These are phyloP conservation scores for Teratosphaeria viscida DNA, from an alignment of 2,329 filamentous ascomycete species.

Conservation along the genomic window DNA sequence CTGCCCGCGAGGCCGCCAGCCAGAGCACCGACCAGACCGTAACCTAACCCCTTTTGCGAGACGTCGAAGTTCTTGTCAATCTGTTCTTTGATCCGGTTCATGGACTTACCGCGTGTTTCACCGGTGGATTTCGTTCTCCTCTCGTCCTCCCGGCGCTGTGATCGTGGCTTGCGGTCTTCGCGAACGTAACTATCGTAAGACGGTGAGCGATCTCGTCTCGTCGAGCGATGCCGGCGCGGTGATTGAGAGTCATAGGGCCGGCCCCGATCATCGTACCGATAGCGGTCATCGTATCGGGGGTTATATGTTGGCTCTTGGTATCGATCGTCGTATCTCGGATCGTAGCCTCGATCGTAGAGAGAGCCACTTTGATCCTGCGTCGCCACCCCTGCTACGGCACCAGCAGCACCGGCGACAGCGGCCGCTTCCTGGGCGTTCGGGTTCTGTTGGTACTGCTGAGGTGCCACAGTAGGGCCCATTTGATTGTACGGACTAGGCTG, in stretches of 20 bases:
- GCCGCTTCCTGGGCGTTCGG: slow-evolving; percentile 16
- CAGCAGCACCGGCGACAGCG: slow-evolving; percentile 5
- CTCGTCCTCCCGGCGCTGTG: slow-evolving; percentile 2
- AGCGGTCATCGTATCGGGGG: slow-evolving; percentile 4
- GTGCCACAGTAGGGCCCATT: slow-evolving; percentile 6
- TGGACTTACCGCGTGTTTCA: slow-evolving; percentile 17
- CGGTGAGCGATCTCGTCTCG: slow-evolving; percentile 3
- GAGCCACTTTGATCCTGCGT: not conserved
- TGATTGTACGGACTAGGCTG: slow-evolving; percentile 16
- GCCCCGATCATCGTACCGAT: slow-evolving; percentile 9
- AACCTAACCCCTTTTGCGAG: slow-evolving; percentile 17
- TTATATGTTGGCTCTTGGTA: slow-evolving; percentile 9
- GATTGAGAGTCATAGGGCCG: slow-evolving; percentile 3
- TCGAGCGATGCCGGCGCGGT: not conserved
- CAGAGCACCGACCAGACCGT: slow-evolving; percentile 18
- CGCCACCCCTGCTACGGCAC: slow-evolving; percentile 2
- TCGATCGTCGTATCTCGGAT: slow-evolving; percentile 3
- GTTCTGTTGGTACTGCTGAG: slow-evolving; percentile 17
- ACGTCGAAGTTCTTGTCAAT: slow-evolving; percentile 20
- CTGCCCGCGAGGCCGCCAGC: slow-evolving; percentile 21
- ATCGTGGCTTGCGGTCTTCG: slow-evolving; percentile 1
- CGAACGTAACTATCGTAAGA: slow-evolving; percentile 1
- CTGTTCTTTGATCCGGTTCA: slow-evolving; percentile 9
- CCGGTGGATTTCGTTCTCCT: slow-evolving; percentile 4
- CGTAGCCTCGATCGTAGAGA: slow-evolving; percentile 3